Base-by-base conservation (phyloP, 148 eudicot species). In the Chenopodium berlandieri region DNA sequence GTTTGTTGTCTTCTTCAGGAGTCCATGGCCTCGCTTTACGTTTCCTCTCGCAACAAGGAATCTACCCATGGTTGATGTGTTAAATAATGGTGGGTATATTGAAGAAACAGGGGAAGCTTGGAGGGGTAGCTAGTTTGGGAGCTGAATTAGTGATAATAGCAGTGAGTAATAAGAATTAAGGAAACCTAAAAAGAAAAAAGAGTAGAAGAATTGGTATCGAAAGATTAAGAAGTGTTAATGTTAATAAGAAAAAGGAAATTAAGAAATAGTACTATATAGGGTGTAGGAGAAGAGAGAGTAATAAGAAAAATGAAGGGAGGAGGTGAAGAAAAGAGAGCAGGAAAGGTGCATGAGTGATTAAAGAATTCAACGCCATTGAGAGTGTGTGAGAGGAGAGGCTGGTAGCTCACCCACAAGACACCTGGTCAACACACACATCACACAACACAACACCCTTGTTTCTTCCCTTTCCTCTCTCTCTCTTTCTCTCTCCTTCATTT, bases 281-380 rank as follows among this genome's bases (percentile, higher is more conserved):
- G 17, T 65, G 3, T 50, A 30, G 50, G 52, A 50, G 60, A 23
- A 30, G 32, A 6, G 63, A 19, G 47, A 79, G 82, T 76, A 68
- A 60, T 54, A 67, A 66, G 23, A 37, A 46, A 73, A 80, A 73
- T 63, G 83, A 75, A 66, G 31, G 30, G 50, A 64, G 60, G 50
- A 34, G 37, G 37, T 34, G 37, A 34, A 34, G 64, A 44, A 50
- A 78, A 56, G 16, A 19, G 62, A 17, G 62, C 88, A 87, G 80
- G 83, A 86, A 89, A 93, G 86, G 92, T 76, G 96, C 95, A 88
- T 95, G 98, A 92, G 30, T 77, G 84, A 93, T 79, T 93, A 95
- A 92, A 93, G 88, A 92, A 95, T 93, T 95, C 97, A 95, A 93
- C 92, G 92, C 93, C 88, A 70, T 86, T 76, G 93, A 85, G 97